Evolutionary conservation across 1,139 yeast species (phyloP), one percentile per base, ranked within the genome.

Genomic region (Lodderomyces margitis): DNA sequence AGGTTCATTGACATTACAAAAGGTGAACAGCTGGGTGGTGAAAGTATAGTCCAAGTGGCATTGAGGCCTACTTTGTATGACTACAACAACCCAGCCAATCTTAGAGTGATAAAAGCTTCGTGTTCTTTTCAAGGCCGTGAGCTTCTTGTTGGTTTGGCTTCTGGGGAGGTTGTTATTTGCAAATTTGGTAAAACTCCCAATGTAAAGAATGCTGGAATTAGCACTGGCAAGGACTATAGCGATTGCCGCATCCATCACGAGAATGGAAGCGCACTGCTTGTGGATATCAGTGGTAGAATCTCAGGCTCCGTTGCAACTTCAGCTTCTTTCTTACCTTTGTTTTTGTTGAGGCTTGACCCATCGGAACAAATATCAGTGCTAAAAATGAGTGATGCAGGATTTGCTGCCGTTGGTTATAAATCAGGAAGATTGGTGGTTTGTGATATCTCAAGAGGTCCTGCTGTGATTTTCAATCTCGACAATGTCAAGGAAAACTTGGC

Each of bases 371-470:
- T 86, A 3, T 70, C 91, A 0, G 77, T 87, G 1, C 52, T 91
- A 38, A 74, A 75, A 42, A 76, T 86, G 60, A 82, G 91, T 48
- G 78, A 85, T 48, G 71, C 88, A 39, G 97, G 97, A 0, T 89
- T 92, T 66, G 87, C 86, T 4, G 95, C 89, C 0, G 68, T 87
- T 38, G 96, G 87, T 0, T 89, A 87, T 59, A 75, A 75, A 38
- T 78, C 83, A 11, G 98, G 98, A 19, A 74, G 81, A 34, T 52
- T 92, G 24, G 64, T 84, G 3, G 83, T 92, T 0, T 67, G 94
- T 48, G 98, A 92, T 62, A 59, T 70, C 11, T 73, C 88, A 44
- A 73, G 97, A 46, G 95, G 95, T 0, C 96, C 96, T 1, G 88
- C 89, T 0, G 70, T 87, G 2, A 85, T 91, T 23, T 78, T 71